These are phyloP conservation scores for Tirmania nivea DNA, from an alignment of 495 filamentous ascomycete genomes.

Conservation along the genomic window DNA sequence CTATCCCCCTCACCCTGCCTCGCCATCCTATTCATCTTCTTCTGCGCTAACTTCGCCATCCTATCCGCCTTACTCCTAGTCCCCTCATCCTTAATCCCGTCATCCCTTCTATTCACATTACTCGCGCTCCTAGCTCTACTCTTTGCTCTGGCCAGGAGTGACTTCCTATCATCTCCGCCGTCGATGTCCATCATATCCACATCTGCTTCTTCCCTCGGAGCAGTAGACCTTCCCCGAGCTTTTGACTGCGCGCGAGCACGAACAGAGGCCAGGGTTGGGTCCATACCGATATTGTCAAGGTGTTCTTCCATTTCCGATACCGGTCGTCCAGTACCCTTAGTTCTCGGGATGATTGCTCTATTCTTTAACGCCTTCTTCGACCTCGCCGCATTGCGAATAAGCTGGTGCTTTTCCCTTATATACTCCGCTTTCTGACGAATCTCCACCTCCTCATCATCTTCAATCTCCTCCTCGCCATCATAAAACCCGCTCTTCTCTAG, in stretches of 20 bases:
- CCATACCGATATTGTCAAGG: conserved; percentile 65
- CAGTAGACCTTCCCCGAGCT: conserved; percentile 36
- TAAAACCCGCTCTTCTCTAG: conserved; percentile 73
- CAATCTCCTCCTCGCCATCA: conserved; percentile 33
- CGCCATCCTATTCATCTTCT: conserved; percentile 96
- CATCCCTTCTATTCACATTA: conserved; percentile 56
- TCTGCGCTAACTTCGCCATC: conserved; percentile 69
- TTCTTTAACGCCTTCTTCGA: conserved; percentile 94
- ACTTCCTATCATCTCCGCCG: conserved; percentile 29
- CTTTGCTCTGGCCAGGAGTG: conserved; percentile 47
- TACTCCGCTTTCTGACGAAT: conserved; percentile 75
- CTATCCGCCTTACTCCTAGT: conserved; percentile 61
- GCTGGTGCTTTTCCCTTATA: conserved; percentile 72
- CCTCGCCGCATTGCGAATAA: conserved; percentile 78
- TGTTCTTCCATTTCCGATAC: conserved; percentile 66
- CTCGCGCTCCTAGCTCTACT: conserved; percentile 57
- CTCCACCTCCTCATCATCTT: conserved; percentile 69
- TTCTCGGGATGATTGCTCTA: conserved; percentile 67
- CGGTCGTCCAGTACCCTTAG: conserved; percentile 45
- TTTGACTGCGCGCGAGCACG: conserved; percentile 46
- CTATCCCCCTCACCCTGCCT: conserved; percentile 90
- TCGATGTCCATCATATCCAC: conserved; percentile 78
- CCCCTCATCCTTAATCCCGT: conserved; percentile 44
- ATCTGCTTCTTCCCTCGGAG: conserved; percentile 31
- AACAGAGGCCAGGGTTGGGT: conserved; percentile 47